Evolutionary conservation across 805 yeast genomes (phyloP), one percentile per base, ranked within the genome.

Genomic region (Pichia manshurica): DNA sequence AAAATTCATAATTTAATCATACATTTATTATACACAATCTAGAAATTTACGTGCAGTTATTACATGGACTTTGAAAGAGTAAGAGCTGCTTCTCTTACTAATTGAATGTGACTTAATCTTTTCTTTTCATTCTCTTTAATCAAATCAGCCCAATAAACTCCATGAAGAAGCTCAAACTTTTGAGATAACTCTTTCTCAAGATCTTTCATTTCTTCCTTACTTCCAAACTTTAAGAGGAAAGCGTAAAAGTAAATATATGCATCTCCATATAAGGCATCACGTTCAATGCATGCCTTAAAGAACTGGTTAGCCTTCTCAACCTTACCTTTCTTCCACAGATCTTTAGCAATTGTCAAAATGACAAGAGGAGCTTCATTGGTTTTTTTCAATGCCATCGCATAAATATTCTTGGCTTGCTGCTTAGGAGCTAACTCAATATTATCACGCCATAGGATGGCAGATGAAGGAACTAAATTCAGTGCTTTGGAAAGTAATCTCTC

Each of bases 301-400:
- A 96, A 90, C 13, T 81, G 72, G 47, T 71, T 68, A 0, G 95
- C 87, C 53, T 81, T 82, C 1, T 73, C 65, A 22, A 73, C 63
- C 53, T 84, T 84, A 0, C 84, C 82, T 22, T 78, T 84, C 1
- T 67, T 57, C 82, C 83, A 82, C 52, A 89, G 81, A 47, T 79
- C 75, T 12, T 71, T 66, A 0, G 93, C 96, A 29, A 88, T 81
- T 0, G 78, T 72, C 12, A 77, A 54, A 12, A 90, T 66, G 1
- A 91, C 75, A 16, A 70, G 50, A 0, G 82, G 72, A 44, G 81
- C 71, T 52, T 84, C 84, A 38, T 74, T 67, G 0, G 95, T 85
- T 10, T 72, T 72, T 48, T 74, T 77, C 52, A 91, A 69, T 0
- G 96, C 96, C 56, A 82, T 86, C 22, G 81, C 72, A 45, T 84